A percentile compares a stretch with the other conserved stretches of the same genome.
Evolutionary conservation across 129 eudicot species (phyloP).

Genomic region (Ambrosia artemisiifolia): DNA sequence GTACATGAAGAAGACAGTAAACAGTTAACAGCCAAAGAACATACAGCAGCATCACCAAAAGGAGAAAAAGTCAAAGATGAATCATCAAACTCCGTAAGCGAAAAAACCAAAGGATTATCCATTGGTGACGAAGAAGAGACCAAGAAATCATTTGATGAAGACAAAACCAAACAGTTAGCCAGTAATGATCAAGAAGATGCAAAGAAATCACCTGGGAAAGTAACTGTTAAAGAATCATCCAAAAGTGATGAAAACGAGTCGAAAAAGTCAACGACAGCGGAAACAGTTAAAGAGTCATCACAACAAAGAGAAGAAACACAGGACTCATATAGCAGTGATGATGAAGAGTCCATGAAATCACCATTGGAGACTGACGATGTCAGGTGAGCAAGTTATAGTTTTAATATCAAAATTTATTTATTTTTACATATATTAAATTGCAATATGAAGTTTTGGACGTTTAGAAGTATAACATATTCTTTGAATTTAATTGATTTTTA

Average conservation of each 20-base stretch:
- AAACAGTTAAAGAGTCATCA: not conserved
- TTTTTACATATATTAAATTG: slow-evolving; percentile 2
- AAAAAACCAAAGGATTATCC: slow-evolving; percentile 1
- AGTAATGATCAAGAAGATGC: not conserved
- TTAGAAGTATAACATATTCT: not conserved
- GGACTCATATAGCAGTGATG: not conserved
- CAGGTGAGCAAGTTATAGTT: slow-evolving; percentile 2
- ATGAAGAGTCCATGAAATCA: not conserved
- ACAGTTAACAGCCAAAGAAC: slow-evolving; percentile 15
- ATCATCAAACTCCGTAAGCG: not conserved
- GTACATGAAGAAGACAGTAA: slow-evolving; percentile 13
- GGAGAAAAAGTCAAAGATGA: slow-evolving; percentile 17
- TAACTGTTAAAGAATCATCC: not conserved
- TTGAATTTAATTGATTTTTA: not conserved
- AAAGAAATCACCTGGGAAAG: not conserved
- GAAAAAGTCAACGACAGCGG: not conserved
- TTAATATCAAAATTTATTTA: not conserved
- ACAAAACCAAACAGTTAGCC: not conserved
- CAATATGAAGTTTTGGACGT: slow-evolving; percentile 8
- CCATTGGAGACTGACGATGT: not conserved
- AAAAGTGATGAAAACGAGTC: slow-evolving; percentile 4
- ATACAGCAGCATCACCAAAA: not conserved
- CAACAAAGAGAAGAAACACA: not conserved
- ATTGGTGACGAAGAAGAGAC: not conserved
- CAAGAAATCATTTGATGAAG: not conserved